Evolutionary conservation across 805 yeast species (phyloP), one percentile per base, ranked within the genome.

Genomic region (Zygosaccharomyces siamensis): DNA sequence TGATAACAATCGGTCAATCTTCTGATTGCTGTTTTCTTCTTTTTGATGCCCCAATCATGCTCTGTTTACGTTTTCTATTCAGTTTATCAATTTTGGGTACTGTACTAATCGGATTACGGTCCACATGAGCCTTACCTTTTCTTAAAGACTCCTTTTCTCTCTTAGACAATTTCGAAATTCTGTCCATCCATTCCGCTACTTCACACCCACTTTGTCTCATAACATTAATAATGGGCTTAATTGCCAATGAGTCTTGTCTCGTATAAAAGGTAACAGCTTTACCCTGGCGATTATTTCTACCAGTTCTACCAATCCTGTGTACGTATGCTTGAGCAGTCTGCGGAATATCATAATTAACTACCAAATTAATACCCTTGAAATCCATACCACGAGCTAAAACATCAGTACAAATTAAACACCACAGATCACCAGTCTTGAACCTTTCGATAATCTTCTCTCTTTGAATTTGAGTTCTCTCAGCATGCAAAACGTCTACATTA

Each of bases 291-390:
- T 96, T 96, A 46, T 89, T 96, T 76, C 99, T 84, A 57, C 99
- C 99, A 2, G 99, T 92, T 75, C 99, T 85, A 68, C 99, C 99
- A 60, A 93, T 88, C 71, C 99, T 81, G 68, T 93, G 99, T 40
- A 93, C 97, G 66, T 93, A 93, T 0, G 96, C 84, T 67, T 92
- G 97, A 0, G 97, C 89, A 39, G 85, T 80, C 59, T 82, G 86
- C 14, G 99, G 99, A 10, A 93, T 96, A 69, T 93, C 99, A 67
- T 93, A 93, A 69, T 93, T 93, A 56, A 93, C 87, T 36, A 93
- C 97, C 50, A 95, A 66, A 62, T 90, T 93, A 43, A 93, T 92
- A 47, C 97, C 97, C 62, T 89, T 89, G 72, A 93, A 93, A 68
- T 93, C 99, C 50, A 93, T 87, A 74, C 99, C 99, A 72, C 99